A percentile compares a stretch with the other conserved stretches of the same genome.
phyloP scores from a whole-genome alignment of 192 early-diverging fungal species.

The Pecoramyces ruminantium region DNA sequence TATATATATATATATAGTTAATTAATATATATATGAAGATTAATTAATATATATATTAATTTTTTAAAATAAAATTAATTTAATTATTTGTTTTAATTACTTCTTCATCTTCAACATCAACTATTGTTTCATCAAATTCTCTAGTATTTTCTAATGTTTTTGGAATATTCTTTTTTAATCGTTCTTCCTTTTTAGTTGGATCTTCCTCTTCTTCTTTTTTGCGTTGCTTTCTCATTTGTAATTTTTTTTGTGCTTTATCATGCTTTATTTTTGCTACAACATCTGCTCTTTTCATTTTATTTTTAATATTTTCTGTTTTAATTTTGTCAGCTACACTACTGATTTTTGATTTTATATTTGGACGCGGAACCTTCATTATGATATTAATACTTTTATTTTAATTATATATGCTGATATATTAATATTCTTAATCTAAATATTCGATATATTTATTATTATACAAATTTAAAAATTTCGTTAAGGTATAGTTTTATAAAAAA shows the following conservation, averaged over 20 bases:
- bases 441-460: too few relatives aligned
- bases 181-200: constrained; percentile 73
- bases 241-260: constrained; percentile 61
- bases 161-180: constrained; percentile 77
- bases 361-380: background rate
- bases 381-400: too few relatives aligned
- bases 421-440: too few relatives aligned
- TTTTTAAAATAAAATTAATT: too few relatives aligned
- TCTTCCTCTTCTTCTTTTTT: constrained; percentile 67
- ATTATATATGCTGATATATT: too few relatives aligned
- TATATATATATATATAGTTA: background rate
- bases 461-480: too few relatives aligned
- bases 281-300: constrained; percentile 73
- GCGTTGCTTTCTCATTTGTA: constrained; percentile 44
- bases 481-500: too few relatives aligned
- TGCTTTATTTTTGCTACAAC: constrained; percentile 52
- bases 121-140: constrained; percentile 86
- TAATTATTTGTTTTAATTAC: background rate
- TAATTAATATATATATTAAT: too few relatives aligned
- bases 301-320: constrained; percentile 30
- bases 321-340: background rate
- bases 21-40: too few relatives aligned
- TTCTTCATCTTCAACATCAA: constrained; percentile 33
- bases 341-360: background rate
- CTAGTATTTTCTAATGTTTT: constrained; percentile 80